These are phyloP conservation scores for Phytophthora citrophthora DNA, from an alignment of 352 stramenopile species.

Conservation along the genomic window DNA sequence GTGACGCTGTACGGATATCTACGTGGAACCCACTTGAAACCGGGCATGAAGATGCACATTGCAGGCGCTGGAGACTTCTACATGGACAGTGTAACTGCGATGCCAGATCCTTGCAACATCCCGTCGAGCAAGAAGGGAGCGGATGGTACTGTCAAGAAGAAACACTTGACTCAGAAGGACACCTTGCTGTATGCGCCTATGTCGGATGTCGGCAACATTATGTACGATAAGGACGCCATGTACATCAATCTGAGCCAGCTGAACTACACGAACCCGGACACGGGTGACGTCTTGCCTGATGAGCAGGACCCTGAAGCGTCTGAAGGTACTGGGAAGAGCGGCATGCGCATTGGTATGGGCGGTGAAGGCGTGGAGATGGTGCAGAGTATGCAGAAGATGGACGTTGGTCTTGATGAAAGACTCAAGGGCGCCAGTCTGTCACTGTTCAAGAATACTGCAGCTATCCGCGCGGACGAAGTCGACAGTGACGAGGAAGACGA, in stretches of 20 bases:
- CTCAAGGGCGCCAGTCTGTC: slow-evolving; percentile 93
- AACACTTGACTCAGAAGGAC: slow-evolving; percentile 94
- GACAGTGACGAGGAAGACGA: slow-evolving; percentile 70
- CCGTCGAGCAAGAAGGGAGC: slow-evolving; percentile 65
- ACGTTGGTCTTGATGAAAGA: slow-evolving; percentile 94
- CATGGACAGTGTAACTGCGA: slow-evolving; percentile 94
- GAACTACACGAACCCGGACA: slow-evolving; percentile 96
- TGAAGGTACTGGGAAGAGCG: slow-evolving; percentile 16
- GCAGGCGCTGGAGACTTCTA: slow-evolving; percentile 98
- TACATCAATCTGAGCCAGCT: slow-evolving; percentile 97
- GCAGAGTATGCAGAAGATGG: slow-evolving; percentile 93
- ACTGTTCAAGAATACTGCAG: slow-evolving; percentile 95
- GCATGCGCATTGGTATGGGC: slow-evolving; percentile 46
- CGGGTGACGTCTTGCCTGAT: slow-evolving; percentile 63
- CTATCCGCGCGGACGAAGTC: slow-evolving; percentile 83
- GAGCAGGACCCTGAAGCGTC: slow-evolving; percentile 55
- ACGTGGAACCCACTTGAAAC: slow-evolving; percentile 98
- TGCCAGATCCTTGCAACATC: slow-evolving; percentile 97
- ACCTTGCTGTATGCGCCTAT: slow-evolving; percentile 89
- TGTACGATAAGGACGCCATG: slow-evolving; percentile 99
- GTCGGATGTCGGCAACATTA: slow-evolving; percentile 97
- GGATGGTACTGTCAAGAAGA: slow-evolving; percentile 76
- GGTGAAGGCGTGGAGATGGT: slow-evolving; percentile 94
- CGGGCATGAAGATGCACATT: slow-evolving; percentile 97
- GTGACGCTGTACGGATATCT: slow-evolving; percentile 99